Conservation (phyloP, 2,329 filamentous ascomycete genomes). For the Penicillium sp. region DNA sequence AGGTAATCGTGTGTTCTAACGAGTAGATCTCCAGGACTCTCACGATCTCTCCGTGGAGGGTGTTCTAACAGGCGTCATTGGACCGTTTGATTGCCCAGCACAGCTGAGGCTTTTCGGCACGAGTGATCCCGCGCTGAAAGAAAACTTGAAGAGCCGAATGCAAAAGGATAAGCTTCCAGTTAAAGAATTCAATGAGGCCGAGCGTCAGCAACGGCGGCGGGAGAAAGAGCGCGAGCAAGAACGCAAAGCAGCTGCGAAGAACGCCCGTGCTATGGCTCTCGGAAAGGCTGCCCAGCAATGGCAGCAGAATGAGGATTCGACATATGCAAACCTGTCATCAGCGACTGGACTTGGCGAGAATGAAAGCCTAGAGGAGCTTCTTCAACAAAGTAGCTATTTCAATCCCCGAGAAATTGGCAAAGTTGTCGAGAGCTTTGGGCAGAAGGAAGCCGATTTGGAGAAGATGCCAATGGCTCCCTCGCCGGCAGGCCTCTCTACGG, state of each 20-base stretch:
- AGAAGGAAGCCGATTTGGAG: conserved; percentile 70
- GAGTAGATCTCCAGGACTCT: conserved; percentile 49
- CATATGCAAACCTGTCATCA: conserved; percentile 44
- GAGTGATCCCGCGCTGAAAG: conserved; percentile 56
- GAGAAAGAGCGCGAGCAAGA: conserved; percentile 58
- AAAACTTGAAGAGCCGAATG: conserved; percentile 63
- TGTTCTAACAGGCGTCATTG: conserved; percentile 68
- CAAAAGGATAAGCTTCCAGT: conserved; percentile 66
- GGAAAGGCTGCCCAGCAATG: conserved; percentile 32
- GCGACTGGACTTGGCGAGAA: conserved; percentile 30
- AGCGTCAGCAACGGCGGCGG: conserved; percentile 50
- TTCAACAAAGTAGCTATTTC: conserved; percentile 68
- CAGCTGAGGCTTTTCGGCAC: conserved; percentile 71
- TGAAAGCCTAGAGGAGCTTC: conserved; percentile 64
- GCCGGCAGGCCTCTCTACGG: conserved; percentile 66
- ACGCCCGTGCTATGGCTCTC: conserved; percentile 31
- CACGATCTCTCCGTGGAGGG: conserved; percentile 69
- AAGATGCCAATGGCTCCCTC: conserved; percentile 73
- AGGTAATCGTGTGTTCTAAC: background rate
- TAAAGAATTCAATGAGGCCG: conserved; percentile 56
- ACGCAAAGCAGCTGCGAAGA: conserved; percentile 45
- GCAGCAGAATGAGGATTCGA: conserved; percentile 31
- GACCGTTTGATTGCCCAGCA: conserved; percentile 72
- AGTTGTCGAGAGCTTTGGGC: conserved; percentile 70
- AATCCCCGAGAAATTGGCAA: conserved; percentile 67